Conservation (phyloP, 164 flowering plant species). For the Vitis vinifera region ASM3070453v1 NC_081809.1:6635501-6636000, state of each 20-base stretch:
- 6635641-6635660: neutral
- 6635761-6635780: too few relatives aligned
- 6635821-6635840: too few relatives aligned
- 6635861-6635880: too few relatives aligned
- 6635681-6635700: too few relatives aligned
- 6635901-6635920: neutral
- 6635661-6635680: neutral
- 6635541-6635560: conserved; percentile 91
- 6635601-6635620: neutral
- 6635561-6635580: conserved; percentile 83
- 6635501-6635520: conserved; percentile 25
- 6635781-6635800: too few relatives aligned
- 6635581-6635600: conserved; percentile 82
- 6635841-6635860: too few relatives aligned
- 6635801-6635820: too few relatives aligned
- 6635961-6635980: neutral
- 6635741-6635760: too few relatives aligned
- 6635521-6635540: conserved; percentile 76
- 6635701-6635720: too few relatives aligned
- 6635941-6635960: neutral
- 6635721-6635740: too few relatives aligned
- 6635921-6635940: neutral
- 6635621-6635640: conserved; percentile 1
- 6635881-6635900: neutral
- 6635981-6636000: neutral